Evolutionary conservation across 2,329 filamentous ascomycete genomes (phyloP).

Genomic region (Pochonia chlamydosporia): DNA sequence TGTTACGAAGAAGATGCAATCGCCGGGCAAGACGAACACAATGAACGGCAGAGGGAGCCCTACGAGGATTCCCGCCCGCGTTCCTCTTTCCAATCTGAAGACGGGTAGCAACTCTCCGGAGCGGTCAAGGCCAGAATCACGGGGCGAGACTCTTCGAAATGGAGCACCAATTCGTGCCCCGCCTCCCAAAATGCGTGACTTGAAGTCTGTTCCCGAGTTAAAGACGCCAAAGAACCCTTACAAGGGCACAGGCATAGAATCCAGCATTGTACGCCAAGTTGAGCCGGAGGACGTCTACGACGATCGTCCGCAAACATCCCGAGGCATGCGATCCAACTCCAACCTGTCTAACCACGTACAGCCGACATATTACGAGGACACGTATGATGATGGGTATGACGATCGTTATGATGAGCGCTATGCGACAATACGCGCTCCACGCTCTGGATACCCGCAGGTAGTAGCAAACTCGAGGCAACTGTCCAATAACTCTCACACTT

Average conservation of each 20-base stretch:
- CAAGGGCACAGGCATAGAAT: conserved; percentile 39
- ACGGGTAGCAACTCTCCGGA: conserved; percentile 78
- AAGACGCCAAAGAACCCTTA: conserved; percentile 45
- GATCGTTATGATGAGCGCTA: conserved; percentile 27
- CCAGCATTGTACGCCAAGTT: conserved; percentile 53
- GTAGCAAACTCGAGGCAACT: conserved; percentile 56
- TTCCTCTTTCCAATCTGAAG: conserved; percentile 62
- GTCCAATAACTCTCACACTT: conserved; percentile 59
- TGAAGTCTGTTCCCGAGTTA: conserved; percentile 48
- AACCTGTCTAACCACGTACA: conserved; percentile 28
- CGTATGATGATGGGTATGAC: conserved; percentile 12
- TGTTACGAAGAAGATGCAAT: conserved; percentile 21
- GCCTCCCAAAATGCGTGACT: conserved; percentile 88
- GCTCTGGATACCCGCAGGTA: conserved; percentile 32
- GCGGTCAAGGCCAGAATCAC: conserved; percentile 44
- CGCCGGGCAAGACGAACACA: conserved; percentile 16
- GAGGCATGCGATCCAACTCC: conserved; percentile 33
- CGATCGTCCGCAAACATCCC: conserved; percentile 41
- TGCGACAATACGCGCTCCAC: conserved; percentile 32
- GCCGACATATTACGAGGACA: conserved; percentile 30
- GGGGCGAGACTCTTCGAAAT: conserved; percentile 42
- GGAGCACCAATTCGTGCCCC: conserved; percentile 60
- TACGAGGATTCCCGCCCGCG: conserved; percentile 60
- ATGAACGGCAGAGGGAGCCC: conserved; percentile 28
- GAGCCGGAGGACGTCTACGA: conserved; percentile 84